phyloP scores from a whole-genome alignment of 345 rosid genomes.

The Eucalyptus rudis region DNA sequence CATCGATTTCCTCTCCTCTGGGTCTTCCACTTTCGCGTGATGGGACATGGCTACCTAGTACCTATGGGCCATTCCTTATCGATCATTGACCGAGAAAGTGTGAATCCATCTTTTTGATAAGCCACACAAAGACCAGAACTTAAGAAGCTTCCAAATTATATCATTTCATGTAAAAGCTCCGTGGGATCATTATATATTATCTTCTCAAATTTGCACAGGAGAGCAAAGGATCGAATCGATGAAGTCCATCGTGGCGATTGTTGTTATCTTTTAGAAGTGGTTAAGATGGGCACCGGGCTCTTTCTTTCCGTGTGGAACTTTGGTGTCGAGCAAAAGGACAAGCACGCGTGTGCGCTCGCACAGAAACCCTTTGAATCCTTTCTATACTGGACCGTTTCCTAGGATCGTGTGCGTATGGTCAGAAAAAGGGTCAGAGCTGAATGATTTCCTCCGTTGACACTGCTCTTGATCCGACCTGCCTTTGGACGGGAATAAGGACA shows the following conservation, averaged over 20 bases:
- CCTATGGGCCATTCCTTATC: neutral
- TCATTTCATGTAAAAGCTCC: neutral
- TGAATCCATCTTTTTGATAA: neutral
- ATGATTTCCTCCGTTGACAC: neutral
- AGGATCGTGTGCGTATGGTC: neutral
- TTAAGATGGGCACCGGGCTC: neutral
- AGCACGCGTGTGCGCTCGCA: neutral
- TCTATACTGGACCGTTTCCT: neutral
- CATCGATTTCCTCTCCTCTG: fast-evolving
- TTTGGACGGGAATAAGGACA: neutral
- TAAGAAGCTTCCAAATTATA: neutral
- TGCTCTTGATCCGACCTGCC: neutral
- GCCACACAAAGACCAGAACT: neutral
- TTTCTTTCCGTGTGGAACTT: neutral
- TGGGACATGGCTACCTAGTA: neutral
- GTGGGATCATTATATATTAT: neutral
- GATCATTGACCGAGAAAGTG: neutral
- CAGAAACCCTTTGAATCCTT: neutral
- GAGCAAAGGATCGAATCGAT: neutral
- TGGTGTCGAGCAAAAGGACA: neutral
- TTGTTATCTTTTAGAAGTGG: neutral
- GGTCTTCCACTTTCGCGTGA: neutral
- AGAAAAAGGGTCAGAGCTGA: neutral
- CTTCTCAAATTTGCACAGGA: neutral
- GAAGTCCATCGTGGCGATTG: neutral